These are phyloP conservation scores for Beta macrorhiza DNA, from an alignment of 179 eudicot genomes.

Conservation along the genomic window DNA sequence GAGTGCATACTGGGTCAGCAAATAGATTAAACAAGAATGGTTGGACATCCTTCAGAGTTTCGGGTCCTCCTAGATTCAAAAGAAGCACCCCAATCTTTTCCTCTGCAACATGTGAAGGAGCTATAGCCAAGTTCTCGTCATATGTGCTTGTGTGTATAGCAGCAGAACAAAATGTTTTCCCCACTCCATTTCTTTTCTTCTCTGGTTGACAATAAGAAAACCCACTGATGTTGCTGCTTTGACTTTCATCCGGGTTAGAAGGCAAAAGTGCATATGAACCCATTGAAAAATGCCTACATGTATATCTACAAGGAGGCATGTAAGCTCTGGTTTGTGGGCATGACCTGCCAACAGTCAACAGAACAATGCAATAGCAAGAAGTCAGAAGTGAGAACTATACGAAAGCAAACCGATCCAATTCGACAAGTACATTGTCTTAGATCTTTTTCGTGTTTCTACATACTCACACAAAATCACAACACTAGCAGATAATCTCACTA, in stretches of 20 bases:
- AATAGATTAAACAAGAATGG: slow-evolving; percentile 88
- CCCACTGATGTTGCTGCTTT: slow-evolving; percentile 21
- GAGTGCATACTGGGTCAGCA: slow-evolving; percentile 80
- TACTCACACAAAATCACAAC: not conserved
- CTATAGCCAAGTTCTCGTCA: slow-evolving; percentile 38
- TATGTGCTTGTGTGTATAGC: slow-evolving; percentile 42
- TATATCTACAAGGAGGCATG: slow-evolving; percentile 16
- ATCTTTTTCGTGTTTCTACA: not conserved
- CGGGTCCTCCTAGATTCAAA: slow-evolving; percentile 95
- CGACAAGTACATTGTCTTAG: not conserved
- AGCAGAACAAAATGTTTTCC: slow-evolving; percentile 42
- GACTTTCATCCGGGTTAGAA: slow-evolving; percentile 27
- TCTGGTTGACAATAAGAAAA: slow-evolving; percentile 25
- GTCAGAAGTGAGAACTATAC: not conserved
- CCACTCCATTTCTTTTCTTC: slow-evolving; percentile 32
- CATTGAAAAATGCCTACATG: slow-evolving; percentile 18
- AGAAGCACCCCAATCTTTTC: slow-evolving; percentile 91
- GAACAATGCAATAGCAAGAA: not conserved
- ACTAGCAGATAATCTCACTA: not conserved
- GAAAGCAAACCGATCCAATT: not conserved
- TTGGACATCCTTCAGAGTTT: slow-evolving; percentile 85
- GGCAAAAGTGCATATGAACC: not conserved
- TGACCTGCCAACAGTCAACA: slow-evolving; percentile 29
- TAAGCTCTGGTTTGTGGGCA: slow-evolving; percentile 27
- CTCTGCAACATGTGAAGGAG: slow-evolving; percentile 54